Evolutionary conservation across 108 stramenopile species (phyloP), one percentile per base, ranked within the genome.

Genomic region (Aurantiochytrium sp.): DNA sequence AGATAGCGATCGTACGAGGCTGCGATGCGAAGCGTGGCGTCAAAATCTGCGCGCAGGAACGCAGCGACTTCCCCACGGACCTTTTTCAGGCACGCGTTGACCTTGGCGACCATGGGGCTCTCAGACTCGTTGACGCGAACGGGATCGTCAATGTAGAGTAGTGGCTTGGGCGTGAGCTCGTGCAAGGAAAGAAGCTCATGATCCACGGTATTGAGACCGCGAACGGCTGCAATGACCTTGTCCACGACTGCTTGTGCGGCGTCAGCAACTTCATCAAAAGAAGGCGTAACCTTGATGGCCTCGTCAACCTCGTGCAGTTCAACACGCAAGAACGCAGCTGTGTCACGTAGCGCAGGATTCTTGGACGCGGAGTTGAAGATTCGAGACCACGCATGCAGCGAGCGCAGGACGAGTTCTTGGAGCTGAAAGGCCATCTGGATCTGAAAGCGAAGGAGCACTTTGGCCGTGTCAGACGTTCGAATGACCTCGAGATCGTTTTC

Each of bases 151-250:
- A 60, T 59, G 42, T 94, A 47, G 44, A 94, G 90, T 18, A 94
- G 60, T 10, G 58, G 42, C 29, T 91, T 88, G 14, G 92, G 87
- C 21, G 88, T 72, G 3, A 94, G 93, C 60, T 93, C 91, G 49
- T 94, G 88, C 58, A 94, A 89, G 4, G 90, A 92, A 91, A 94
- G 92, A 57, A 93, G 89, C 47, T 94, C 94, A 60, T 83, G 44
- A 73, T 94, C 94, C 44, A 94, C 87, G 28, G 92, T 88, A 19
- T 47, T 44, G 25, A 93, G 59, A 19, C 59, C 53, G 35, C 93
- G 89, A 25, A 93, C 44, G 8, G 59, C 89, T 5, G 10, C 51
- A 25, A 93, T 89, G 59, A 91, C 76, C 44, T 93, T 47, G 47
- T 93, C 92, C 29, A 94, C 71, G 49, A 88, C 29, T 14, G 43